phyloP scores from a whole-genome alignment of 1,139 yeast genomes.

The Zygosaccharomyces sapae region DNA sequence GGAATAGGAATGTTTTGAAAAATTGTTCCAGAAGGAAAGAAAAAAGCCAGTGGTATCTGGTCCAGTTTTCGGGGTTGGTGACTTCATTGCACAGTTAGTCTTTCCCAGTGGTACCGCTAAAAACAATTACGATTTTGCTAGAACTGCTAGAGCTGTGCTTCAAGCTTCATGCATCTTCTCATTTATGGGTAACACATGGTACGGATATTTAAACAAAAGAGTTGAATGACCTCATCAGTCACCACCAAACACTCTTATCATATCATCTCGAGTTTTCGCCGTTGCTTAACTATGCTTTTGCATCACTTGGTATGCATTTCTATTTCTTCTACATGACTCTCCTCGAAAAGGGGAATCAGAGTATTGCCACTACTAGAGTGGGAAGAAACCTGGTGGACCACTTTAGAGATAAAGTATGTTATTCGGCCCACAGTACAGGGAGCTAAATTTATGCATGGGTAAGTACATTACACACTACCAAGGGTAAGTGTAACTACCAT shows the following conservation, averaged over 20 bases:
- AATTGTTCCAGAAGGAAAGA: slow-evolving; percentile 49
- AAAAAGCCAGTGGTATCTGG: slow-evolving; percentile 58
- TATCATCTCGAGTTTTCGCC: slow-evolving; percentile 49
- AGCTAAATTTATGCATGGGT: slow-evolving; percentile 66
- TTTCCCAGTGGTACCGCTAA: slow-evolving; percentile 38
- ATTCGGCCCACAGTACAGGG: slow-evolving; percentile 87
- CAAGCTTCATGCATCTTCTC: slow-evolving; percentile 80
- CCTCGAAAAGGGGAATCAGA: slow-evolving; percentile 48
- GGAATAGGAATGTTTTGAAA: slow-evolving; percentile 43
- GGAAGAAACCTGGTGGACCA: slow-evolving; percentile 51
- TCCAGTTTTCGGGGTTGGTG: slow-evolving; percentile 70
- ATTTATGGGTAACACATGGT: slow-evolving; percentile 72
- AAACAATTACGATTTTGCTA: slow-evolving; percentile 39
- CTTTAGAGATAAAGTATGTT: slow-evolving; percentile 67
- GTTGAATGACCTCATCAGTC: slow-evolving; percentile 37
- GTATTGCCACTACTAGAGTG: slow-evolving; percentile 43
- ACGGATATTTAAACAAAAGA: slow-evolving; percentile 48
- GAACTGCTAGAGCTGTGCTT: slow-evolving; percentile 62
- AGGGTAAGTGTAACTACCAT: slow-evolving; percentile 69
- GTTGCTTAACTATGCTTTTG: slow-evolving; percentile 69
- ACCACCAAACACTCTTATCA: slow-evolving; percentile 25
- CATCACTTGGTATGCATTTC: slow-evolving; percentile 69
- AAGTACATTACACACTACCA: slow-evolving; percentile 62
- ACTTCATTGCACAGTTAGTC: slow-evolving; percentile 60
- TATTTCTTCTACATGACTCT: slow-evolving; percentile 66